Evolutionary conservation across 306 rosid genomes (phyloP).

Genomic region (Astragalus glycyphyllos): DNA sequence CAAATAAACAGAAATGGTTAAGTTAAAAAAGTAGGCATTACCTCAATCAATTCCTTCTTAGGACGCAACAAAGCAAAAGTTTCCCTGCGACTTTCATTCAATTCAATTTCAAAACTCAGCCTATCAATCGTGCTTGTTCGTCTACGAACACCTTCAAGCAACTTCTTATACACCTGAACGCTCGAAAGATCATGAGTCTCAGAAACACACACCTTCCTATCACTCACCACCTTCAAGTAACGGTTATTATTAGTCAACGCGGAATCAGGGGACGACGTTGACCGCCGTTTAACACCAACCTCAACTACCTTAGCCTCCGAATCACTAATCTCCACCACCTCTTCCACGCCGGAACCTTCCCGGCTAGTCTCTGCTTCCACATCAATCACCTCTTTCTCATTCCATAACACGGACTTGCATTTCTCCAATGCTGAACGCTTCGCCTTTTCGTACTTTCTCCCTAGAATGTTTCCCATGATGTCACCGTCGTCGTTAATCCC

Average conservation of each 20-base stretch:
- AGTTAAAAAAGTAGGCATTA: conserved; percentile 36
- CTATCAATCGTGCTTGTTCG: conserved; percentile 39
- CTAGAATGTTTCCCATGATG: conserved; percentile 51
- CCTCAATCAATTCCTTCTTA: conserved; percentile 60
- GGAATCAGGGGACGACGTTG: conserved; percentile 54
- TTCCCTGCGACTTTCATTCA: conserved; percentile 57
- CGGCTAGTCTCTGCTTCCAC: conserved; percentile 55
- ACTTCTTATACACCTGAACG: conserved; percentile 64
- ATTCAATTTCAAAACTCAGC: conserved; percentile 59
- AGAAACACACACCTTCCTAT: conserved; percentile 46
- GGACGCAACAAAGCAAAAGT: conserved; percentile 50
- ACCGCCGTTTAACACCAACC: conserved; percentile 40
- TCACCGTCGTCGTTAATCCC: neutral
- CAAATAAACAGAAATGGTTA: neutral
- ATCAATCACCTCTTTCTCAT: conserved; percentile 62
- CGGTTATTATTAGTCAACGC: conserved; percentile 49
- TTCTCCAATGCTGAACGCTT: conserved; percentile 52
- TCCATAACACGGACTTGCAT: conserved; percentile 34
- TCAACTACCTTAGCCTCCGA: conserved; percentile 35
- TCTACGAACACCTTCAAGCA: conserved; percentile 55
- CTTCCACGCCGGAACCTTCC: conserved; percentile 64
- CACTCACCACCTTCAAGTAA: conserved; percentile 52
- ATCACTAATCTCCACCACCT: conserved; percentile 48
- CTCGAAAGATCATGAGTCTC: conserved; percentile 36
- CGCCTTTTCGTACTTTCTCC: conserved; percentile 25